phyloP scores from a whole-genome alignment of 2,329 filamentous ascomycete genomes.

The Diplodia seriata region DNA sequence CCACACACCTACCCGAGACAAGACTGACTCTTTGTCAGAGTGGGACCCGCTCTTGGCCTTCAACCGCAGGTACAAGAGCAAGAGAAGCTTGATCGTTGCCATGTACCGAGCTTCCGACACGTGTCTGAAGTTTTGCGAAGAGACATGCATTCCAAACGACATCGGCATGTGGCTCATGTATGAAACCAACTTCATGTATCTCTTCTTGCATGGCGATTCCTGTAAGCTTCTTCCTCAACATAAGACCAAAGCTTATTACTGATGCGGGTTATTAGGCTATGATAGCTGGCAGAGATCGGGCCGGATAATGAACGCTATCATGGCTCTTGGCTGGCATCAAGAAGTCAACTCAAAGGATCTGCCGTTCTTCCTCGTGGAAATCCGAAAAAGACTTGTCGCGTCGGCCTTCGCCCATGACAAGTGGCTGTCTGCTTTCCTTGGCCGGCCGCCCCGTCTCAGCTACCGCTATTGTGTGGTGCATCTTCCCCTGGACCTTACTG shows the following conservation, averaged over 20 bases:
- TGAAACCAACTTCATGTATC: slow-evolving; percentile 41
- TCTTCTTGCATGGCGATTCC: slow-evolving; percentile 41
- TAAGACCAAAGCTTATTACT: background rate
- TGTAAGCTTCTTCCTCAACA: slow-evolving; percentile 36
- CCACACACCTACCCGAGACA: no score
- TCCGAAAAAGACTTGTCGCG: slow-evolving; percentile 45
- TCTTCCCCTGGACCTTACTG: slow-evolving; percentile 61
- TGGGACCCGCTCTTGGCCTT: slow-evolving; percentile 39
- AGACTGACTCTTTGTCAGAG: slow-evolving; percentile 34
- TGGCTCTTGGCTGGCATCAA: slow-evolving; percentile 49
- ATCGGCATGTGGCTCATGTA: slow-evolving; percentile 46
- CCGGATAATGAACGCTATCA: slow-evolving; percentile 41
- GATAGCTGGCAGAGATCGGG: slow-evolving; percentile 45
- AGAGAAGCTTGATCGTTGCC: slow-evolving; percentile 22
- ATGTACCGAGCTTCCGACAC: slow-evolving; percentile 41
- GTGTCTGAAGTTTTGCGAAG: slow-evolving; percentile 45
- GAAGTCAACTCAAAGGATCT: slow-evolving; percentile 33
- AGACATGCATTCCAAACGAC: slow-evolving; percentile 44
- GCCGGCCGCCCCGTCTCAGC: slow-evolving; percentile 61
- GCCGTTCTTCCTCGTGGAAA: slow-evolving; percentile 47
- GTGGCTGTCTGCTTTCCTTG: slow-evolving; percentile 59
- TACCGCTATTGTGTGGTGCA: slow-evolving; percentile 63
- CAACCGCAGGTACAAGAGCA: slow-evolving; percentile 15
- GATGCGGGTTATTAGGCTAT: slow-evolving; percentile 36
- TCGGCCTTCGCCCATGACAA: slow-evolving; percentile 55